Base-by-base conservation (phyloP, 1,284 basidiomycete species). In the Phlebopus sp. region DNA sequence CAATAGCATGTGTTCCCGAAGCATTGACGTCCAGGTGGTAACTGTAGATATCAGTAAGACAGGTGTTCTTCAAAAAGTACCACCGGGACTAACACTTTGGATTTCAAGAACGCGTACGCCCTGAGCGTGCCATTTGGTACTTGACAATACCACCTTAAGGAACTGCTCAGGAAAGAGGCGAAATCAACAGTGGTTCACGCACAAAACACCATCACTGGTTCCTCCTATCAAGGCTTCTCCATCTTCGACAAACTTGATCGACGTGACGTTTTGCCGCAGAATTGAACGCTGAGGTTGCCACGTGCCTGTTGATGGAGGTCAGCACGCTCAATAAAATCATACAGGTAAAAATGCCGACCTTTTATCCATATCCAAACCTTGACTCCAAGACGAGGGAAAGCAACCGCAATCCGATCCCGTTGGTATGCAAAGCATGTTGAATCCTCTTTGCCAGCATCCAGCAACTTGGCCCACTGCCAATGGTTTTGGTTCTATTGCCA, bases 181-280 rank as follows among this genome's bases (percentile, higher is more conserved):
- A 51, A 49, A 2, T 17, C 9, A 15, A 38, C 29, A 37, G 42
- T 42, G 46, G 18, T 19, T 8, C 29, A 25, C 51, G 30, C 37
- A 85, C 82, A 86, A 55, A 17, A 80, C 77, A n/a, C 84, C 82
- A 55, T 86, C 82, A 41, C 71, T 73, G 19, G 82, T 84, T 2
- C 81, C 84, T 1, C 84, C 83, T n/a, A 86, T 64, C 44, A 86
- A 64, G 35, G 78, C 78, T 35, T 72, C 69, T 2, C 84, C 84
- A 31, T 78, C 78, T 25, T 81, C 74, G 3, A 82, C 69, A 56
- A 86, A 85, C 54, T 70, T 73, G 49, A 86, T 73, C 3, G 76
- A 72, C 4, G 80, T 81, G 37, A 84, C 79, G 48, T 82, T 79
- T 52, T 77, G 78, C 46, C 81, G 73, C 44, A 75, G 55, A 44